Evolutionary conservation across 257 asterid species (phyloP), one percentile per base, ranked within the genome.

Genomic region (Lycium ferocissimum): DNA sequence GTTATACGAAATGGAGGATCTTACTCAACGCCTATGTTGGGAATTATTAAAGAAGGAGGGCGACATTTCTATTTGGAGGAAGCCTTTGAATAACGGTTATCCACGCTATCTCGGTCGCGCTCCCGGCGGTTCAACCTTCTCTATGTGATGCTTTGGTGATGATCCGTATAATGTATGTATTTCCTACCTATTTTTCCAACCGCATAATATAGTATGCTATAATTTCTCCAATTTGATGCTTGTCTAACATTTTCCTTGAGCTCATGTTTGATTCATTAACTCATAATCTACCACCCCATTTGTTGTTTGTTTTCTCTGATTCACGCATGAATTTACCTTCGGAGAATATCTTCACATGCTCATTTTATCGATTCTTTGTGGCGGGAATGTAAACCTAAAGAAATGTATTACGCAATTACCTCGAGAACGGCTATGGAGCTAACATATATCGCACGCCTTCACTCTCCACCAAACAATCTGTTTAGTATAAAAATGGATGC

Each of bases 401-500:
- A 71, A 85, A 76, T 93, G 97, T 88, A 90, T 93, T 17, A 87
- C 90, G 1, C 91, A 85, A 37, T 87, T 92, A 83, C 94, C 94
- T 15, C n/a, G 92, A 90, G 56, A 92, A 89, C 17, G 92, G 93
- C 14, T 90, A 89, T 51, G 95, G 93, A 82, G 87, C 92, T 76
- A 93, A 92, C 53, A 37, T 86, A 26, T 69, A 91, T 4, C 4
- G 91, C 90, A 69, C 93, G 97, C 37, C 91, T 93, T 49, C 94
- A 91, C 62, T 86, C 85, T 82, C 95, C 97, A 35, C 93, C 92
- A 2, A 89, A 86, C 73, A 85, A 95, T 85, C 94, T 93, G 81
- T 88, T 88, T 79, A 89, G 88, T 87, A 92, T 92, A 83, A 81
- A 86, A 83, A 93, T 93, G 94, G 97, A 93, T 85, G 95, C 97